Percentiles rank a stretch among this genome's conserved stretches.
Conservation (phyloP, 345 rosid species). For the Salix caprea region DNA sequence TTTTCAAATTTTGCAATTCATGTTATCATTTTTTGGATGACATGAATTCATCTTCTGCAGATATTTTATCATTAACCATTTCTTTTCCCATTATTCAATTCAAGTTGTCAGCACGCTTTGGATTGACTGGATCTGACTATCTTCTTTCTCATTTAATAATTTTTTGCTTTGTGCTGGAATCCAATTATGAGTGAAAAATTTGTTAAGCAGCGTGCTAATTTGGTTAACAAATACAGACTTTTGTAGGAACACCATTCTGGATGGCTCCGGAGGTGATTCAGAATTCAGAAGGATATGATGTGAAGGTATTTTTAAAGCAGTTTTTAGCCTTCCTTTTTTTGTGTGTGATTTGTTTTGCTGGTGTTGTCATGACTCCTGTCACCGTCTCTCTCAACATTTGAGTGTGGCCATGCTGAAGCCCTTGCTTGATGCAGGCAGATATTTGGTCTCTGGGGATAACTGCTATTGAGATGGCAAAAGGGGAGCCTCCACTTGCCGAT, state of each 20-base stretch:
- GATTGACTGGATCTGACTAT: background rate
- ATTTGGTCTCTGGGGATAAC: slow-evolving; percentile 99
- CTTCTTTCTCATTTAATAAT: background rate
- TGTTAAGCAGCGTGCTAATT: slow-evolving; percentile 33
- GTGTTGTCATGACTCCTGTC: slow-evolving; percentile 1
- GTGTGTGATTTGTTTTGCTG: slow-evolving; percentile 10
- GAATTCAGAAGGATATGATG: slow-evolving; percentile 95
- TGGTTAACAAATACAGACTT: slow-evolving; percentile 64
- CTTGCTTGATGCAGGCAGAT: slow-evolving; percentile 73
- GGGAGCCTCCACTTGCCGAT: slow-evolving; percentile 99
- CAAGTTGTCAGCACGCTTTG: background rate
- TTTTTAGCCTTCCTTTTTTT: background rate
- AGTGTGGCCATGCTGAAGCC: slow-evolving; percentile 13
- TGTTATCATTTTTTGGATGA: background rate
- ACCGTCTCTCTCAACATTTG: background rate
- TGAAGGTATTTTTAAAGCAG: slow-evolving; percentile 54
- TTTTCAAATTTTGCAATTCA: background rate
- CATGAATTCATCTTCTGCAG: background rate
- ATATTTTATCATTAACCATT: background rate
- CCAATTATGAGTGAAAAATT: slow-evolving; percentile 5
- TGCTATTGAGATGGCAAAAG: slow-evolving; percentile 98
- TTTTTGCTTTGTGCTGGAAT: background rate
- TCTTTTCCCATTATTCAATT: background rate
- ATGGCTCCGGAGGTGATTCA: slow-evolving; percentile 99
- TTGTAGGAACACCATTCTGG: slow-evolving; percentile 99